Evolutionary conservation across 306 rosid genomes (phyloP), one percentile per base, ranked within the genome.

Genomic region (Rosa chinensis): DNA sequence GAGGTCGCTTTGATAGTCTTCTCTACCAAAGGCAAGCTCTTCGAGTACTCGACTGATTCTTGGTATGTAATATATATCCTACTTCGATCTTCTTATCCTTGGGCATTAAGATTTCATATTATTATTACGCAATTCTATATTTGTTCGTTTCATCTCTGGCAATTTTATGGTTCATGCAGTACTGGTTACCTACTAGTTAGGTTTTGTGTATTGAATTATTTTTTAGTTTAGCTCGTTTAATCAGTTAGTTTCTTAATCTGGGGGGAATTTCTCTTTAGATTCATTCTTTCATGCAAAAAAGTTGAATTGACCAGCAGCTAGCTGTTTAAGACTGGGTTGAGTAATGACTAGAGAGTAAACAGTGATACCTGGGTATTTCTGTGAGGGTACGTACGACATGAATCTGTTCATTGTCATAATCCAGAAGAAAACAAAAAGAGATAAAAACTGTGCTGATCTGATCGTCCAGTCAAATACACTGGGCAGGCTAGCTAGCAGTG

Each of bases 1-100:
- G 97, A 94, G 78, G 95, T 94, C 4, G 97, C 93, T 69, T 82
- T 94, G 74, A 80, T 94, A 9, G 85, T 92, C 79, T 94, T 94
- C 93, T 92, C 97, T 68, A 84, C 95, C 66, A 94, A 92, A 77
- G 97, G 97, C 56, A 94, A 92, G 85, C 94, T 94, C 72, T 87
- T 82, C 8, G 89, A 92, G 58, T 94, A 84, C 84, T 88, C 97
- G 56, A 87, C 89, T 42, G 86, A 94, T 56, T 87, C 99, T 70
- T 82, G 92, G 99, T 94, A 5, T 77, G 53, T 45, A 2, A n/a
- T 25, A 10, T n/a, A 8, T 32, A 32, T 32, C 21, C 23, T 37
- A 25, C 55, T 44, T 14, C 55, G 5, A 44, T 7, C 50, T 21
- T 45, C 6, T 45, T 48, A 6, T 66, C 40, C 43, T 20, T 20